Base-by-base conservation (phyloP, 2,329 filamentous ascomycete genomes). In the Colletotrichum somersetense region DNA sequence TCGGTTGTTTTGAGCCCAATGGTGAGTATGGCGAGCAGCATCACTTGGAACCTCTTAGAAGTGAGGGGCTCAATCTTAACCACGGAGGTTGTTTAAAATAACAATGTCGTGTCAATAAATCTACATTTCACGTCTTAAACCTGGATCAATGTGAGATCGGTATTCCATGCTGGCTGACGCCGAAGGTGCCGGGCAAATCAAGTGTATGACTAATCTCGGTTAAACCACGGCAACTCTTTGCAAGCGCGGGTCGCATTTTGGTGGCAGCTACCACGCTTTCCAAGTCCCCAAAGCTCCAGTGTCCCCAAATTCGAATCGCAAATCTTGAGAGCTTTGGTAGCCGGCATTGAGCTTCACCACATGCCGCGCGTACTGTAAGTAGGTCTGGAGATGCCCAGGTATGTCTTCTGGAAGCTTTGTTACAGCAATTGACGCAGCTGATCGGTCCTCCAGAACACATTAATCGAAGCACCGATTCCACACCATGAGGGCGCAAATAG, bases 401-500 rank as follows among this genome's bases (percentile, higher is more conserved):
- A 35, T 23, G 69, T 53, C 14, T 4, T 14, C 11, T 33, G 16
- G 38, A 16, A 63, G 42, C 33, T 56, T 48, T 8, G 0, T 14
- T 10, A 35, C 2, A 6, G 7, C 20, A 2, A 20, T 6, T 23
- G 23, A 26, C 3, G 18, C 14, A 20, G 26, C 61, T 70, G 23
- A 70, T 56, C n/a, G 26, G 16, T n/a, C 33, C 26, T 33, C n/a
- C 20, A 72, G 70, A 26, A 65, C 66, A 55, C 55, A 23, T 53
- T 48, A 58, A 69, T 63, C 33, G 48, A 33, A 70, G 70, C 61
- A 65, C 62, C 61, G 50, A 71, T 69, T 63, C 73, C 73, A 71
- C 78, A 83, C 75, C 76, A 85, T 85, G 83, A 83, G 83, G 82
- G 82, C 83, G 78, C 80, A 80, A 75, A 75, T 85, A 76, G 82